Evolutionary conservation across 768 basidiomycete species (phyloP).

Genomic region (Calocera viscosa): DNA sequence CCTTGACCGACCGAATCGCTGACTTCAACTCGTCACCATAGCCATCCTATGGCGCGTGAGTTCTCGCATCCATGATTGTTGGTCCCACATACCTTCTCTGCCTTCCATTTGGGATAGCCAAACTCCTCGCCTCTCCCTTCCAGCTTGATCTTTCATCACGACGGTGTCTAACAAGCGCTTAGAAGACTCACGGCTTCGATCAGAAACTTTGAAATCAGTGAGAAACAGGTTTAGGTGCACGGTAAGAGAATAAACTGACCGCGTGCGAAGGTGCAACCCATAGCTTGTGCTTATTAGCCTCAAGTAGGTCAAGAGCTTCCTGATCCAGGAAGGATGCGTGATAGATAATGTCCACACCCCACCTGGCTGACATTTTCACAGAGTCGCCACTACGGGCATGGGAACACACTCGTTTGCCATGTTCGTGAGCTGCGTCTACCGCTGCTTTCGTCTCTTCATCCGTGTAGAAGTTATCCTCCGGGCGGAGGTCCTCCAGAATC

Average conservation of each 20-base stretch:
- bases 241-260: conserved; percentile 21
- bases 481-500: conserved; percentile 27
- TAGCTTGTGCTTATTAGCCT: conserved; percentile 28
- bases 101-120: too few species aligned
- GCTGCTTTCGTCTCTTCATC: conserved; percentile 29
- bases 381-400: conserved; percentile 30
- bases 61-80: not conserved
- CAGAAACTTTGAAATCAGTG: too few species aligned
- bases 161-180: too few species aligned
- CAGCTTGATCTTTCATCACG: too few species aligned
- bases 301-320: conserved; percentile 28
- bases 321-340: conserved; percentile 29
- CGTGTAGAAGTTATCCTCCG: conserved; percentile 28
- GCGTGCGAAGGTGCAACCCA: conserved; percentile 29
- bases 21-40: conserved; percentile 28
- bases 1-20: conserved; percentile 26
- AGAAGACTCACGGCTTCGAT: too few species aligned
- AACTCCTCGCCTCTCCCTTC: too few species aligned
- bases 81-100: too few species aligned
- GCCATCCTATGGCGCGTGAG: conserved; percentile 17
- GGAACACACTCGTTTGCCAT: conserved; percentile 30
- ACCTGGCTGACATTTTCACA: conserved; percentile 28
- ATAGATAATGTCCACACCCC: conserved; percentile 28
- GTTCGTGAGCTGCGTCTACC: conserved; percentile 29
- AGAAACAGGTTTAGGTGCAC: conserved; percentile 15